These are phyloP conservation scores for Suhomyces chickasaworum DNA, from an alignment of 1,139 yeast genomes.

Conservation along the genomic window DNA sequence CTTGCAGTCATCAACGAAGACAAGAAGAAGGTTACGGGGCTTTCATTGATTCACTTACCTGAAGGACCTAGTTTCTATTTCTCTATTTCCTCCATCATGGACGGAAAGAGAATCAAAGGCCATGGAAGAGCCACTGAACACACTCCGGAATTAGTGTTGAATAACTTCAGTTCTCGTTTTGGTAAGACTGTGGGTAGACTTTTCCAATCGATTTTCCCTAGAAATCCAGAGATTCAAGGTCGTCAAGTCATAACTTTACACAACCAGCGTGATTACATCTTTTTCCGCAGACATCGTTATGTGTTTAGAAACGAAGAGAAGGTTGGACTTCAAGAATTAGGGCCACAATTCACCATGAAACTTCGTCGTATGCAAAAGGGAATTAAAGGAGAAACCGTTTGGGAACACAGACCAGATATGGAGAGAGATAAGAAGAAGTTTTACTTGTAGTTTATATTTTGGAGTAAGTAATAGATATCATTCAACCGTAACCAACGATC, in stretches of 20 bases:
- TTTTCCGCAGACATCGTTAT: conserved; percentile 93
- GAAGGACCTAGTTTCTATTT: conserved; percentile 95
- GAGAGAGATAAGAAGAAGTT: conserved; percentile 94
- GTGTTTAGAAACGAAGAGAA: conserved; percentile 84
- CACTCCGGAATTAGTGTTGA: conserved; percentile 86
- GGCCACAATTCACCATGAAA: conserved; percentile 93
- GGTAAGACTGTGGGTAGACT: conserved; percentile 92
- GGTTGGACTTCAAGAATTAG: conserved; percentile 93
- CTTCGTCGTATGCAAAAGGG: conserved; percentile 90
- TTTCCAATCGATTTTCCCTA: conserved; percentile 91
- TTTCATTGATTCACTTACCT: conserved; percentile 91
- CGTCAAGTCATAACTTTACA: conserved; percentile 94
- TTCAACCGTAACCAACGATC: too few relatives aligned
- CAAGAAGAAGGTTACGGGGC: conserved; percentile 85
- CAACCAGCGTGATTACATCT: conserved; percentile 92
- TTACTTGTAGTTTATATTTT: conserved; percentile 50
- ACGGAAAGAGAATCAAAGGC: conserved; percentile 74
- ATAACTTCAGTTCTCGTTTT: conserved; percentile 87
- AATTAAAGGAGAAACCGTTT: conserved; percentile 84
- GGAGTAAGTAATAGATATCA: neutral
- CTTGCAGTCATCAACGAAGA: conserved; percentile 89
- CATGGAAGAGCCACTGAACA: conserved; percentile 92
- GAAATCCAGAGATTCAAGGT: conserved; percentile 89
- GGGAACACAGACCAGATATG: conserved; percentile 97
- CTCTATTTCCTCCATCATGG: conserved; percentile 75